A percentile compares a stretch with the other conserved stretches of the same genome.
These are phyloP conservation scores for Ogataea haglerorum DNA, from an alignment of 805 yeast genomes.

Conservation along the genomic window DNA sequence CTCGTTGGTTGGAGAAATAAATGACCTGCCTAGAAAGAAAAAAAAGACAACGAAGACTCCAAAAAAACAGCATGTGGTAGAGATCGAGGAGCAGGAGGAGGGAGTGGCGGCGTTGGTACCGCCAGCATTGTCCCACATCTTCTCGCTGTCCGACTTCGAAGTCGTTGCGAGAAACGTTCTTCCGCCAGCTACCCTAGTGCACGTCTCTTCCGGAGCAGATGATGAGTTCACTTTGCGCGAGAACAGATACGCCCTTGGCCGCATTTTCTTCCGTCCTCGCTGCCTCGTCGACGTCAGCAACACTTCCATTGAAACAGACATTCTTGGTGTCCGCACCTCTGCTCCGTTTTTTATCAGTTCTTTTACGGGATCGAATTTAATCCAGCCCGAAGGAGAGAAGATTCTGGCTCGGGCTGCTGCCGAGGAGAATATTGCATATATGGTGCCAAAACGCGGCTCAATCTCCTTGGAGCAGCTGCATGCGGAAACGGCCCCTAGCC, in stretches of 20 bases:
- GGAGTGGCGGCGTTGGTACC: slow-evolving; percentile 39
- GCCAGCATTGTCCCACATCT: slow-evolving; percentile 67
- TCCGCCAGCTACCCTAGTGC: slow-evolving; percentile 78
- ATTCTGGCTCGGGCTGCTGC: slow-evolving; percentile 75
- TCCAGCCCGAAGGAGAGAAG: slow-evolving; percentile 83
- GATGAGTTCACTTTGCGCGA: slow-evolving; percentile 85
- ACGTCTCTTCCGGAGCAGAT: slow-evolving; percentile 82
- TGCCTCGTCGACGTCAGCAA: slow-evolving; percentile 69
- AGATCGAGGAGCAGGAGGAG: slow-evolving; percentile 17
- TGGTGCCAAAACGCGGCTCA: slow-evolving; percentile 84
- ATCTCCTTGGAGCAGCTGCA: slow-evolving; percentile 75
- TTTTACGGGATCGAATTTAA: slow-evolving; percentile 81
- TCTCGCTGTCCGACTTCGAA: slow-evolving; percentile 81
- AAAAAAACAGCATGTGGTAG: slow-evolving; percentile 31
- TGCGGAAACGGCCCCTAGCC: slow-evolving; percentile 54
- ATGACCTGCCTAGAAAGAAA: slow-evolving; percentile 23
- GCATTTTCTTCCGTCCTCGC: slow-evolving; percentile 81
- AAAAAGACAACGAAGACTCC: slow-evolving; percentile 29
- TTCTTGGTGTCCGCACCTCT: slow-evolving; percentile 59
- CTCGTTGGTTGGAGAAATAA: slow-evolving; percentile 37
- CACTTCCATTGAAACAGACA: slow-evolving; percentile 57
- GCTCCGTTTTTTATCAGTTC: slow-evolving; percentile 90
- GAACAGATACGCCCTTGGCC: slow-evolving; percentile 78
- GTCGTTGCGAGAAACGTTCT: slow-evolving; percentile 73
- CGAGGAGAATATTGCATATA: slow-evolving; percentile 61